Conservation (phyloP, 768 basidiomycete species). For the Clathrus columnatus region DNA sequence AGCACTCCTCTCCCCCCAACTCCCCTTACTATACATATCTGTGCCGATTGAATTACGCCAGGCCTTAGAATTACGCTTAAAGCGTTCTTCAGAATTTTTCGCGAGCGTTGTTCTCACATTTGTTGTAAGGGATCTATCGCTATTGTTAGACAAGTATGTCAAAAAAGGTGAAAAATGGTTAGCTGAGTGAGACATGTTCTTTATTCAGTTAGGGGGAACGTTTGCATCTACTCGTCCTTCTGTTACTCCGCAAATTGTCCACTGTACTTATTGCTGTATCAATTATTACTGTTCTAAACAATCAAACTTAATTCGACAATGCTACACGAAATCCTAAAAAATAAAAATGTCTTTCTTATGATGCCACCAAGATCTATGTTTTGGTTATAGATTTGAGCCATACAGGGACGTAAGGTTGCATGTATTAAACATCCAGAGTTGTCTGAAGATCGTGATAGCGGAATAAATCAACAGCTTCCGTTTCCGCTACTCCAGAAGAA, state of each 20-base stretch:
- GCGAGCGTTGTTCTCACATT: conserved; percentile 82
- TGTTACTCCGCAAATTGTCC: too few species aligned
- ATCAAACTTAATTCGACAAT: too few species aligned
- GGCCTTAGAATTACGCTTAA: conserved; percentile 65
- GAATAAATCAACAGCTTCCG: conserved; percentile 68
- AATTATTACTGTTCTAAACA: too few species aligned
- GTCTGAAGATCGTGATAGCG: conserved; percentile 64
- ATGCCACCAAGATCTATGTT: too few species aligned
- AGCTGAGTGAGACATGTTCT: conserved; percentile 59
- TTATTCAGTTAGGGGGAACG: too few species aligned
- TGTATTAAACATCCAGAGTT: conserved; percentile 65
- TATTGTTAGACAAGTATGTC: conserved; percentile 84
- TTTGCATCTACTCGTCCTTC: too few species aligned
- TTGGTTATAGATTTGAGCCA: too few species aligned
- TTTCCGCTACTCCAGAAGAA: conserved; percentile 58
- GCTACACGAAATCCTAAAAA: too few species aligned
- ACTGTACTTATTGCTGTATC: too few species aligned
- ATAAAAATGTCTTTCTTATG: too few species aligned
- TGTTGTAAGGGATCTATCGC: conserved; percentile 79
- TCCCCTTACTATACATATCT: conserved; percentile 64
- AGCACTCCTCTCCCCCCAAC: conserved; percentile 55
- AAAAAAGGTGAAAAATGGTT: conserved; percentile 93
- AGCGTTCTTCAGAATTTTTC: conserved; percentile 85
- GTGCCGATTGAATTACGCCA: conserved; percentile 56
- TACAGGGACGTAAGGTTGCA: too few species aligned